These are phyloP conservation scores for Botrytis paeoniae DNA, from an alignment of 2,329 filamentous ascomycete species.

Conservation along the genomic window DNA sequence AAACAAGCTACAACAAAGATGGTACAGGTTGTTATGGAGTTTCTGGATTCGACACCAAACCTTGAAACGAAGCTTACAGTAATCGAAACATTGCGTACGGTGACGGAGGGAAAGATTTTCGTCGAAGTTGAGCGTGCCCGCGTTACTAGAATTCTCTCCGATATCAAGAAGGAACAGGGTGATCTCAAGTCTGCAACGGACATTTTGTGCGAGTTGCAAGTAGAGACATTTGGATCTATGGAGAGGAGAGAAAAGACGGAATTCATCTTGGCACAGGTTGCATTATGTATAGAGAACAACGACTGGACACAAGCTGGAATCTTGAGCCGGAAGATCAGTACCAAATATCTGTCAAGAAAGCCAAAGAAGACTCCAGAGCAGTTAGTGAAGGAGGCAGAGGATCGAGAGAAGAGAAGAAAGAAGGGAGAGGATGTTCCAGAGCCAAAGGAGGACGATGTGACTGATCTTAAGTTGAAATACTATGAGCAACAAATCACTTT, in stretches of 20 bases:
- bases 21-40: slow-evolving; percentile 94
- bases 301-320: slow-evolving; percentile 97
- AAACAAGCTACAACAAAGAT: slow-evolving; percentile 99
- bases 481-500: slow-evolving; percentile 97
- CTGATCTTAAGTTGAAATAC: slow-evolving; percentile 90
- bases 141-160: slow-evolving; percentile 88
- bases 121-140: slow-evolving; percentile 97
- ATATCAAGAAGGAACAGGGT: slow-evolving; percentile 96
- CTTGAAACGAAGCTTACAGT: slow-evolving; percentile 85
- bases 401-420: slow-evolving; percentile 79
- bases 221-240: slow-evolving; percentile 99
- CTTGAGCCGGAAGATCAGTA: slow-evolving; percentile 94
- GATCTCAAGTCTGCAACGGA: slow-evolving; percentile 88
- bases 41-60: slow-evolving; percentile 81
- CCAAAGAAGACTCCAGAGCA: slow-evolving; percentile 88
- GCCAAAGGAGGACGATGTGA: slow-evolving; percentile 82
- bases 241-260: slow-evolving; percentile 95
- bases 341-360: slow-evolving; percentile 83
- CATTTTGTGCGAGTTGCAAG: slow-evolving; percentile 93
- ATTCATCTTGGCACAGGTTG: slow-evolving; percentile 94
- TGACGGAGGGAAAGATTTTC: slow-evolving; percentile 99
- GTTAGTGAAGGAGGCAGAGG: slow-evolving; percentile 85
- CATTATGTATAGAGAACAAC: slow-evolving; percentile 88
- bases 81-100: slow-evolving; percentile 91
- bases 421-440: slow-evolving; percentile 75